Base-by-base conservation (phyloP, 768 basidiomycete genomes). In the Peribolospora baueri region DNA sequence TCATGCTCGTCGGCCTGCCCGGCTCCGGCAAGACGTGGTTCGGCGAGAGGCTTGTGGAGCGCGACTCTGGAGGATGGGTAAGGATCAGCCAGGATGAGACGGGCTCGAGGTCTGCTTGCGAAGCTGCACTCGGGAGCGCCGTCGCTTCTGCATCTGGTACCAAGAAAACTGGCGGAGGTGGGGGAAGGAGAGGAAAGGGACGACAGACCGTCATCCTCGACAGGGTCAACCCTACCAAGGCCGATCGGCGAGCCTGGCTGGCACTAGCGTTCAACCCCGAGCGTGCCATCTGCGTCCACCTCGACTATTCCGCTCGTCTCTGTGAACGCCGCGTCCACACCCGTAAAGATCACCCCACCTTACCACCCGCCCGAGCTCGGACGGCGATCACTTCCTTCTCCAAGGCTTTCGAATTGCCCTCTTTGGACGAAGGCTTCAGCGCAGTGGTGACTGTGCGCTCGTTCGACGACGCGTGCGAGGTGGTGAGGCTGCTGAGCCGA, bases 11-110 rank as follows among this genome's bases (percentile, higher is more conserved):
- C 5, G 77, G 78, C 6, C 70, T 78, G 3, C 76, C 77, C 2
- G 78, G 77, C 3, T 74, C 76, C 0, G 77, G 77, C 36, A 79
- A 79, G 62, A 74, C 76, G 0, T 75, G 72, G 71, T 70, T 78
- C 53, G 68, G 73, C 1, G 68, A 69, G n/a, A 67, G 73, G 0
- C 64, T 79, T 25, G 59, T 73, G 0, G 69, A 71, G 3, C 68
- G 77, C 10, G 68, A 75, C 54, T 68, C 70, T 25, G 25, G 57
- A 3, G 64, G 66, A 0, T 77, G 74, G 74, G 66, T 61, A 6
- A 63, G 67, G 45, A 71, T 78, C 47, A 76, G 74, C 2, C 76
- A 77, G 62, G 78, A 80, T 62, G 76, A 77, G 3, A 64, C 70
- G 4, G 73, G 76, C 0, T 74, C 74, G 53, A 66, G 75, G 51